A percentile compares a stretch with the other conserved stretches of the same genome.
Evolutionary conservation across 2,329 filamentous ascomycete genomes (phyloP).

Genomic region (Trichoderma breve): DNA sequence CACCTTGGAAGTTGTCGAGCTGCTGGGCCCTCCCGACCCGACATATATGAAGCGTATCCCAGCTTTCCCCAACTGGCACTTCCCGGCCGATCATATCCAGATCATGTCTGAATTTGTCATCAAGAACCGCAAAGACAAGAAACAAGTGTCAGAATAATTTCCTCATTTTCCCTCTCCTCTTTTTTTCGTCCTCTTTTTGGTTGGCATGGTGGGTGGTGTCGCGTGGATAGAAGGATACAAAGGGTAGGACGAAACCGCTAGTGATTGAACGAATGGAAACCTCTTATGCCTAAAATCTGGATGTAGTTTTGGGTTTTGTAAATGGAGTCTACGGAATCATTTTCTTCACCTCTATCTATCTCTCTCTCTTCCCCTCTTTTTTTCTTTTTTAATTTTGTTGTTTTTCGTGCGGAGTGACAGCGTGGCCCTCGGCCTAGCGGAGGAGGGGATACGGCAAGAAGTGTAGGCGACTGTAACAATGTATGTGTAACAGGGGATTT

Average conservation of each 20-base stretch:
- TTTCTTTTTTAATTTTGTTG: neutral
- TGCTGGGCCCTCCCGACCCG: slow-evolving; percentile 83
- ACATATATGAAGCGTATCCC: slow-evolving; percentile 83
- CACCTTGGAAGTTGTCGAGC: slow-evolving; percentile 74
- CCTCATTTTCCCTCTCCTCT: neutral
- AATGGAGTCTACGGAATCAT: slow-evolving; percentile 38
- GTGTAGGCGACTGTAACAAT: neutral
- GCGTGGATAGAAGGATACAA: slow-evolving; percentile 29
- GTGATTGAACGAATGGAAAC: slow-evolving; percentile 20
- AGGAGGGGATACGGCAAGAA: neutral
- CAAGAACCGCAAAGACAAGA: slow-evolving; percentile 82
- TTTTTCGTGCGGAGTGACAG: neutral
- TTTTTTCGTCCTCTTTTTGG: slow-evolving; percentile 6
- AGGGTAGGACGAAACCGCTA: slow-evolving; percentile 19
- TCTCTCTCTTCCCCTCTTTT: neutral
- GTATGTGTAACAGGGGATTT: neutral
- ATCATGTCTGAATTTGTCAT: slow-evolving; percentile 87
- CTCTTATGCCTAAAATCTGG: slow-evolving; percentile 33
- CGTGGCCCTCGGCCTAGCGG: neutral
- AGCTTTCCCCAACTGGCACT: slow-evolving; percentile 91
- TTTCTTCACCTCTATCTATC: neutral
- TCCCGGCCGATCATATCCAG: slow-evolving; percentile 88
- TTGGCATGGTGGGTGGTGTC: slow-evolving; percentile 35
- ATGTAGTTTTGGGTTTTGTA: slow-evolving; percentile 43
- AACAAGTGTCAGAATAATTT: slow-evolving; percentile 56